These are phyloP conservation scores for Microcyclosporella mali DNA, from an alignment of 2,329 filamentous ascomycete species.

Conservation along the genomic window DNA sequence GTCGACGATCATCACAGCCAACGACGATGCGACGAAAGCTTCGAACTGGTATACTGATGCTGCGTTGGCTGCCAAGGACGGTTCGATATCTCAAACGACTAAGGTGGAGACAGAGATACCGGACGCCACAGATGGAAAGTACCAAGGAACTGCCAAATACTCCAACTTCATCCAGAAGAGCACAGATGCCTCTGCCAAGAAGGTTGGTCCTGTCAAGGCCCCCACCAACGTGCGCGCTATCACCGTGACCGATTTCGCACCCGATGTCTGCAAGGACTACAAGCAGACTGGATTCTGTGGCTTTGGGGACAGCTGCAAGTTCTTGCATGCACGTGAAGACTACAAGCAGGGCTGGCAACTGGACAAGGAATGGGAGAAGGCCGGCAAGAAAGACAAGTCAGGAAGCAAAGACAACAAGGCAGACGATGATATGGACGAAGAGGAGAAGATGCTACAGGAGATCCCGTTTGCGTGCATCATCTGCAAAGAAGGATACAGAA, in stretches of 20 bases:
- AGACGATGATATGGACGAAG: slow-evolving; percentile 49
- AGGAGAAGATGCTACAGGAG: slow-evolving; percentile 68
- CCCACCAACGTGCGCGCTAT: slow-evolving; percentile 85
- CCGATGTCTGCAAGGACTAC: slow-evolving; percentile 93
- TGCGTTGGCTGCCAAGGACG: slow-evolving; percentile 31
- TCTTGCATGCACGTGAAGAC: slow-evolving; percentile 67
- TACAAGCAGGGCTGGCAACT: slow-evolving; percentile 93
- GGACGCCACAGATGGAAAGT: slow-evolving; percentile 59
- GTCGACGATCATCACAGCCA: slow-evolving; percentile 55
- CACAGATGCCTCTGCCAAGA: slow-evolving; percentile 56
- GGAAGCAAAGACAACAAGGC: slow-evolving; percentile 53
- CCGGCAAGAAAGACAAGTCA: slow-evolving; percentile 52
- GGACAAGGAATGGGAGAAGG: slow-evolving; percentile 86
- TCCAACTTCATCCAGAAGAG: slow-evolving; percentile 74
- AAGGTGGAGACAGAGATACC: slow-evolving; percentile 41
- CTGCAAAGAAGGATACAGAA: slow-evolving; percentile 70
- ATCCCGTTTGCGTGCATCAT: slow-evolving; percentile 89
- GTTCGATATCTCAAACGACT: slow-evolving; percentile 6
- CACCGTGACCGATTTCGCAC: slow-evolving; percentile 82
- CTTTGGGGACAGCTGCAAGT: slow-evolving; percentile 77
- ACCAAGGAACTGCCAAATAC: slow-evolving; percentile 69
- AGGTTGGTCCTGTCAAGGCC: slow-evolving; percentile 81
- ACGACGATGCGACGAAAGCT: slow-evolving; percentile 83
- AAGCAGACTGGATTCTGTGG: slow-evolving; percentile 71
- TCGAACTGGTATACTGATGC: slow-evolving; percentile 84